Base-by-base conservation (phyloP, 2,329 filamentous ascomycete genomes). In the Monosporascus ibericus region DNA sequence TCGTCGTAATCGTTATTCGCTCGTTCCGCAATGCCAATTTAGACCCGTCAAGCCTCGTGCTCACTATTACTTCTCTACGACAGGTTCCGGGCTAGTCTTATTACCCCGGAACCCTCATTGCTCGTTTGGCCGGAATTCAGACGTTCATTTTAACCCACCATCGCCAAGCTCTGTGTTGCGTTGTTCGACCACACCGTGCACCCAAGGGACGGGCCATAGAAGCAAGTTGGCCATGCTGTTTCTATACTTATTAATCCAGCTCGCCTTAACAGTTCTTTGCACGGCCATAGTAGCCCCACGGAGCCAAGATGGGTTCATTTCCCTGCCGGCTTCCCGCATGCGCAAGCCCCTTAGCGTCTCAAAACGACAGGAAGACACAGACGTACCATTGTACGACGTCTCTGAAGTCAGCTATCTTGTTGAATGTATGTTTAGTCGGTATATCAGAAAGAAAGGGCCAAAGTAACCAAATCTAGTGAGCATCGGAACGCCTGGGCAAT, bases 401-500 rank as follows among this genome's bases (percentile, higher is more conserved):
- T 37, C 42, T 15, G 14, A 22, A 34, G 20, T 47, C 17, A 46
- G 40, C 49, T 51, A 51, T 30, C 44, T 51, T 20, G 27, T 51
- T n/a, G 24, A 50, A 40, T 22, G 48, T 51, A 9, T 24, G 49
- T 47, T 9, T 17, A 17, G 8, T 44, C 9, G 24, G 20, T 27
- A 17, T 18, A 20, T 7, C 6, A 20, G 9, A 17, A 44, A 25
- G 8, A n/a, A 15, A 50, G 9, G 15, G 34, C 1, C 39, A 50
- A n/a, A 24, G 22, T 27, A 9, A 44, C 42, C 22, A 5, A 18
- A 17, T 18, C 15, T 4, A 52, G 56, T 60, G 24, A 47, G 24
- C 18, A 47, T 60, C 27, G 57, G 58, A 18, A 59, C 53, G 2
- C 57, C 57, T 1, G 52, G 44, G 9, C 58, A 60, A 39, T 5